These are phyloP conservation scores for Agrocybe pediades DNA, from an alignment of 768 basidiomycete genomes.

Conservation along the genomic window DNA sequence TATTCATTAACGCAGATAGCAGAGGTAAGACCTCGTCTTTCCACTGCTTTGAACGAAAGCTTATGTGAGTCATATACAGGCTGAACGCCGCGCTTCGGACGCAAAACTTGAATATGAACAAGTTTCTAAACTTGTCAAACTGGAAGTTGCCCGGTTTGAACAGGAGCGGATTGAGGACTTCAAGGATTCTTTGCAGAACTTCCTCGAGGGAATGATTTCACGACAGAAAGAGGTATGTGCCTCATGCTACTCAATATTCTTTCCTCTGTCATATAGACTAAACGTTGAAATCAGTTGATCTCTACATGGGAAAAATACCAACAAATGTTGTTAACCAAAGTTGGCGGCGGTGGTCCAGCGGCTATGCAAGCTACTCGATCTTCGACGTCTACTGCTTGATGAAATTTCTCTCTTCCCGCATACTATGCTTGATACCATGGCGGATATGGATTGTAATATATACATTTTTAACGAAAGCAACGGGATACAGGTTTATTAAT, in stretches of 20 bases:
- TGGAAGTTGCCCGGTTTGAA: constrained; percentile 90
- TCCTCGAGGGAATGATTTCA: constrained; percentile 84
- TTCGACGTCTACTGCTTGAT: not conserved
- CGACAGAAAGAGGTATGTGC: constrained; percentile 79
- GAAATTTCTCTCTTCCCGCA: not conserved
- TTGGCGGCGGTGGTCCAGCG: constrained; percentile 23
- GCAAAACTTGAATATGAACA: constrained; percentile 89
- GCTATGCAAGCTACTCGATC: constrained; percentile 7
- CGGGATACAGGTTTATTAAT: constrained; percentile 6
- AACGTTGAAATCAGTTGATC: constrained; percentile 54
- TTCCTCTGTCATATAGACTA: constrained; percentile 1
- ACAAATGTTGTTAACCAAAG: constrained; percentile 60
- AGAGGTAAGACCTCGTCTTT: constrained; percentile 55
- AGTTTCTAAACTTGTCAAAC: constrained; percentile 84
- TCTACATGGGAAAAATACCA: constrained; percentile 83
- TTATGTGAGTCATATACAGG: constrained; percentile 41
- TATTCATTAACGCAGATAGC: constrained; percentile 78
- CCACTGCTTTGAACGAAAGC: not conserved
- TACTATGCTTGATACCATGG: not conserved
- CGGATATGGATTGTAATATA: constrained; percentile 1
- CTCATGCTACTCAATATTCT: not conserved
- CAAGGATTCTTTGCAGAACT: constrained; percentile 78
- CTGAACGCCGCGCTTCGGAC: constrained; percentile 82
- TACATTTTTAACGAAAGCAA: constrained; percentile 17
- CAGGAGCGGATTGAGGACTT: constrained; percentile 93